These are phyloP conservation scores for Cryphonectria nitschkei DNA, from an alignment of 2,329 filamentous ascomycete genomes.

Conservation along the genomic window DNA sequence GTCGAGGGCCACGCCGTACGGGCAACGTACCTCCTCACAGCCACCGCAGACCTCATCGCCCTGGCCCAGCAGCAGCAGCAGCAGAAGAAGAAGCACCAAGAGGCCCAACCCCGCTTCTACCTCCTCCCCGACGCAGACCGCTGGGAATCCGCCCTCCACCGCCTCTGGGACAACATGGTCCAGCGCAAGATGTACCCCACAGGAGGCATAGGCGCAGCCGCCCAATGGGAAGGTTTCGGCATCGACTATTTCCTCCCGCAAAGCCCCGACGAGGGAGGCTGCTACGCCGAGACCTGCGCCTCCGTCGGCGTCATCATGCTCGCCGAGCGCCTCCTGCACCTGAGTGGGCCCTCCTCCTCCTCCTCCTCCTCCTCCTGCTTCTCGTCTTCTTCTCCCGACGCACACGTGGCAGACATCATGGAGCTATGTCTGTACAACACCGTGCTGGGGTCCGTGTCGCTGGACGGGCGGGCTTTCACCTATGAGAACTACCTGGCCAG, in stretches of 20 bases:
- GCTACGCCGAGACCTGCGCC: conserved; percentile 65
- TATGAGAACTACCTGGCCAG: conserved; percentile 66
- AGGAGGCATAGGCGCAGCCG: conserved; percentile 60
- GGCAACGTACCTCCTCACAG: conserved; percentile 63
- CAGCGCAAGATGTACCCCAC: conserved; percentile 66
- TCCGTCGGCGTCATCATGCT: conserved; percentile 65
- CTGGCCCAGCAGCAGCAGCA: conserved; percentile 36
- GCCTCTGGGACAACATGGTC: conserved; percentile 64
- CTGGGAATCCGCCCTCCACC: conserved; percentile 46
- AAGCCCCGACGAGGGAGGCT: conserved; percentile 62
- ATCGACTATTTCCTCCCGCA: conserved; percentile 62
- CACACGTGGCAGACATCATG: conserved; percentile 60
- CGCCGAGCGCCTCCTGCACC: conserved; percentile 57
- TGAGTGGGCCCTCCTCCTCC: conserved; percentile 39
- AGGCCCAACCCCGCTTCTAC: conserved; percentile 25
- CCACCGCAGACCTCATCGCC: conserved; percentile 57
- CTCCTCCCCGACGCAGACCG: conserved; percentile 33
- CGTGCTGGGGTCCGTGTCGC: conserved; percentile 60
- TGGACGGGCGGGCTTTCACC: conserved; percentile 60
- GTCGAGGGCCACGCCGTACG: conserved; percentile 64
- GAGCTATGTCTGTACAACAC: conserved; percentile 65
- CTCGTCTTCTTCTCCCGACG: conserved; percentile 42
- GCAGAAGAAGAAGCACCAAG: too few relatives aligned
- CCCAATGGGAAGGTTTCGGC: conserved; percentile 65
- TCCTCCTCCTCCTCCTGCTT: too few relatives aligned